phyloP scores from a whole-genome alignment of 495 filamentous ascomycete genomes.

The Penicillium silybi region DNA sequence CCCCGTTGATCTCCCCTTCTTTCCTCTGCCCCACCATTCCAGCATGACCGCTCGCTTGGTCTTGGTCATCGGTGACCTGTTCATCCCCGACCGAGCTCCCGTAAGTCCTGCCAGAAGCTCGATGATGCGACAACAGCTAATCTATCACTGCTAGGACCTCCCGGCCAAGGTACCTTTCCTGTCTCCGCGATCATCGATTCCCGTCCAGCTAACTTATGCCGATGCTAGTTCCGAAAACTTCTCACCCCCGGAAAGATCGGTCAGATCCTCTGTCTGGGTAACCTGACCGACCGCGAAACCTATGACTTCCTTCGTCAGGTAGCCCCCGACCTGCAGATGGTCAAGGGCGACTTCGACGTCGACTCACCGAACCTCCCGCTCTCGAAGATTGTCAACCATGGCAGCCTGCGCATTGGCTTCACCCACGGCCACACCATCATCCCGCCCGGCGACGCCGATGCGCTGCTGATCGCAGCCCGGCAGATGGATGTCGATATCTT shows the following conservation, averaged over 20 bases:
- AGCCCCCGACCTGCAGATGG: constrained; percentile 91
- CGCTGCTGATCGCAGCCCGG: constrained; percentile 86
- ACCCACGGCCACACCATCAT: constrained; percentile 96
- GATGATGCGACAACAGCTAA: constrained; percentile 17
- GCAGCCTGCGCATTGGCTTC: constrained; percentile 89
- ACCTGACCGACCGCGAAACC: constrained; percentile 90
- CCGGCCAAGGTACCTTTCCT: constrained; percentile 69
- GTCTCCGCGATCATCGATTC: background rate
- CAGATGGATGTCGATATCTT: constrained; percentile 96
- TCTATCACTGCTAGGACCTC: constrained; percentile 60
- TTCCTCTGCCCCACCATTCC: constrained; percentile 13
- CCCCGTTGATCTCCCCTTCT: constrained; percentile 20
- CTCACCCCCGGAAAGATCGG: constrained; percentile 96
- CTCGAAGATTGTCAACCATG: constrained; percentile 92
- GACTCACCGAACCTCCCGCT: constrained; percentile 87
- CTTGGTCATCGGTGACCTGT: constrained; percentile 92
- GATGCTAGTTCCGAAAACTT: constrained; percentile 88
- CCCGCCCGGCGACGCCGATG: constrained; percentile 84
- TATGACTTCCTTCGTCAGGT: constrained; percentile 92
- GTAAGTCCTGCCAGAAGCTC: constrained; percentile 39
- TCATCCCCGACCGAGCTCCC: constrained; percentile 94
- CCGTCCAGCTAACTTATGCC: background rate
- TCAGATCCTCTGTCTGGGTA: constrained; percentile 95
- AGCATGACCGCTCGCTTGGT: constrained; percentile 78
- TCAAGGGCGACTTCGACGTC: constrained; percentile 90